Conservation (phyloP, 1,284 basidiomycete genomes). For the Sporisorium iseilematis-ciliati region DNA sequence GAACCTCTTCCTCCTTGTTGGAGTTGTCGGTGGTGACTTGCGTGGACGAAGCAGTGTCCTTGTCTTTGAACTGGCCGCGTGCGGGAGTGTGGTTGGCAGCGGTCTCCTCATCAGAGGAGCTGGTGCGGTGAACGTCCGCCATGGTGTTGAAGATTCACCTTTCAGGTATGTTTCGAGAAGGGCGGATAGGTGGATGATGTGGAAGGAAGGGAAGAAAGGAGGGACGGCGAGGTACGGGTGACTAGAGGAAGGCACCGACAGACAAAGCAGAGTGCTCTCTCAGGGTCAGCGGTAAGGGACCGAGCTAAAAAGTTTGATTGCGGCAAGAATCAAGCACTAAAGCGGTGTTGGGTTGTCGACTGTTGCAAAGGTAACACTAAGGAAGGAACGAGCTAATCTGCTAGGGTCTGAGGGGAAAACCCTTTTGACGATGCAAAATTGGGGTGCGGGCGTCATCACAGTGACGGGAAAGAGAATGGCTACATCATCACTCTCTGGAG, state of each 20-base stretch:
- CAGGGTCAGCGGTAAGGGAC: slow-evolving; percentile 3
- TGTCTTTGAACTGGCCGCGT: slow-evolving; percentile 1
- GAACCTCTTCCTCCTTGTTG: slow-evolving; percentile 6
- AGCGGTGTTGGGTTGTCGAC: too few species aligned
- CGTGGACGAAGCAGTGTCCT: slow-evolving; percentile 15
- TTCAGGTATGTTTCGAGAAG: not conserved
- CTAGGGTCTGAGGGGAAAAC: too few species aligned
- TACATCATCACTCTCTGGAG: too few species aligned
- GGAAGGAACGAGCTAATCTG: not conserved
- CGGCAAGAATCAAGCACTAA: not conserved
- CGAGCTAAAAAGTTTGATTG: not conserved
- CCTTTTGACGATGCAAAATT: too few species aligned
- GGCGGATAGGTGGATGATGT: not conserved
- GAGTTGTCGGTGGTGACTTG: slow-evolving; percentile 15
- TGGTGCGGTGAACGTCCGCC: slow-evolving; percentile 29
- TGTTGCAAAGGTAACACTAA: not conserved
- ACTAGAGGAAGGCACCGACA: not conserved
- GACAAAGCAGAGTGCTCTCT: slow-evolving; percentile 2
- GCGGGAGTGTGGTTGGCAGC: slow-evolving; percentile 19
- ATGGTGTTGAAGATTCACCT: slow-evolving; percentile 4
- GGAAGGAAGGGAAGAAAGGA: not conserved
- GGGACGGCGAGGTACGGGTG: too few species aligned
- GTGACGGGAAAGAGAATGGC: too few species aligned
- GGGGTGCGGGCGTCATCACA: too few species aligned
- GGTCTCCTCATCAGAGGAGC: slow-evolving; percentile 35